Evolutionary conservation across 2,329 filamentous ascomycete genomes (phyloP).

Genomic region (Trichoderma citrinoviride): DNA sequence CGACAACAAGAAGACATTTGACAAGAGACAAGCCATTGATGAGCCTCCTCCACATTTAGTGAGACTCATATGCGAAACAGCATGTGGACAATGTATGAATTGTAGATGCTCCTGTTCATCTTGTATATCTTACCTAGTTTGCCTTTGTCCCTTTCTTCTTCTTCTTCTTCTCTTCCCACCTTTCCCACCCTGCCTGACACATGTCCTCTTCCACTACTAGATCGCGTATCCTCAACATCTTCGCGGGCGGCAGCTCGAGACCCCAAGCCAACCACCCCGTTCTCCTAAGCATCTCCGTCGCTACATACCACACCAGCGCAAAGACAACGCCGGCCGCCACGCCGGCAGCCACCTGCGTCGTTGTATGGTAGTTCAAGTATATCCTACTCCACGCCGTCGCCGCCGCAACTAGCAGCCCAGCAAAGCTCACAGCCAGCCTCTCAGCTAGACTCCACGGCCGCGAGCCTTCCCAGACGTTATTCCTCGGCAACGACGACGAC

Average conservation of each 20-base stretch:
- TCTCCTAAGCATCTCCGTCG: slow-evolving; percentile 64
- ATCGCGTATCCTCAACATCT: slow-evolving; percentile 73
- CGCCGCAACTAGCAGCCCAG: slow-evolving; percentile 59
- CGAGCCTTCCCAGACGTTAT: slow-evolving; percentile 14
- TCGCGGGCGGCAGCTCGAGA: slow-evolving; percentile 62
- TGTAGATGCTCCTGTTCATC: neutral
- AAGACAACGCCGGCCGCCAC: slow-evolving; percentile 66
- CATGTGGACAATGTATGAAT: neutral
- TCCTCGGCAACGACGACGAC: neutral
- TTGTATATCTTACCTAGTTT: neutral
- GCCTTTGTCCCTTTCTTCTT: slow-evolving; percentile 34
- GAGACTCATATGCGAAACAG: neutral
- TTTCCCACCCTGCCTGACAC: slow-evolving; percentile 88
- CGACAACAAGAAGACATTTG: neutral
- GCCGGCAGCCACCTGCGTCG: slow-evolving; percentile 81
- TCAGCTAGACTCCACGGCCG: slow-evolving; percentile 59
- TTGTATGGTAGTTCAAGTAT: slow-evolving; percentile 91
- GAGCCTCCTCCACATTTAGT: neutral
- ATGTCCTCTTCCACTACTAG: slow-evolving; percentile 84
- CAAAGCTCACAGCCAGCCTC: slow-evolving; percentile 53
- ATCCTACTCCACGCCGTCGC: slow-evolving; percentile 78
- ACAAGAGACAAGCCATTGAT: neutral
- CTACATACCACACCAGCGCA: slow-evolving; percentile 74
- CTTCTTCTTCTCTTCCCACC: slow-evolving; percentile 65
- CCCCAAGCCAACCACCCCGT: slow-evolving; percentile 70